Percentiles rank a stretch among this genome's conserved stretches.
Evolutionary conservation across 208 protist genomes (phyloP).

Genomic region (Phytomonas francai): DNA sequence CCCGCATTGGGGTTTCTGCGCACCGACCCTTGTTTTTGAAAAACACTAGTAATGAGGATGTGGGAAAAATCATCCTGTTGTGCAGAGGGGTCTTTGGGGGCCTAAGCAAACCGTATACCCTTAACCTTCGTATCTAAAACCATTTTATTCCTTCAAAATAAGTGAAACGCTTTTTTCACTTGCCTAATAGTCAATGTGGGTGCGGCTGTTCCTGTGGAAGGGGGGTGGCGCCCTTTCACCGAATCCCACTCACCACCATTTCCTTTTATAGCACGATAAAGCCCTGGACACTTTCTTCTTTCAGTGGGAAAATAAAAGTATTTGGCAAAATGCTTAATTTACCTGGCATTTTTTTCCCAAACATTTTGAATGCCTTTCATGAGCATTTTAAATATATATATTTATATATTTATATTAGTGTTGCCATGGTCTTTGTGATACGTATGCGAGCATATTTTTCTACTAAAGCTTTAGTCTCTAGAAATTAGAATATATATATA

Average conservation of each 20-base stretch:
- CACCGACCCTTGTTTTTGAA: background rate
- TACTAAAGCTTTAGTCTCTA: background rate
- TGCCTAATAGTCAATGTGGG: background rate
- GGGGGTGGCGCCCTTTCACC: too few species aligned
- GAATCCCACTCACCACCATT: too few species aligned
- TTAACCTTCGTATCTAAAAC: background rate
- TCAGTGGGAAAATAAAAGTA: too few species aligned
- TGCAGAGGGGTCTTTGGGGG: background rate
- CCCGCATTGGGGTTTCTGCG: background rate
- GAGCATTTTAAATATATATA: background rate
- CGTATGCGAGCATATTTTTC: background rate
- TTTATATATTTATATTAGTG: too few species aligned
- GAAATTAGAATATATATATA: background rate
- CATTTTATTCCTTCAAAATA: background rate
- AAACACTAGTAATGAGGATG: too few species aligned
- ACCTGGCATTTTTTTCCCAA: too few species aligned
- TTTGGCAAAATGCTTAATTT: too few species aligned
- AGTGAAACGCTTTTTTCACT: background rate
- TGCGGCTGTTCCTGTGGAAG: background rate
- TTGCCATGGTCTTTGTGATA: background rate
- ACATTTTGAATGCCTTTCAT: background rate
- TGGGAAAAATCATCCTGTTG: background rate
- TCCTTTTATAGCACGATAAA: too few species aligned
- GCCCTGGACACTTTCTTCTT: too few species aligned
- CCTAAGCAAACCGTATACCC: background rate